These are phyloP conservation scores for Flaveria floridana DNA, from an alignment of 140 eudicot genomes.

Conservation along the genomic window DNA sequence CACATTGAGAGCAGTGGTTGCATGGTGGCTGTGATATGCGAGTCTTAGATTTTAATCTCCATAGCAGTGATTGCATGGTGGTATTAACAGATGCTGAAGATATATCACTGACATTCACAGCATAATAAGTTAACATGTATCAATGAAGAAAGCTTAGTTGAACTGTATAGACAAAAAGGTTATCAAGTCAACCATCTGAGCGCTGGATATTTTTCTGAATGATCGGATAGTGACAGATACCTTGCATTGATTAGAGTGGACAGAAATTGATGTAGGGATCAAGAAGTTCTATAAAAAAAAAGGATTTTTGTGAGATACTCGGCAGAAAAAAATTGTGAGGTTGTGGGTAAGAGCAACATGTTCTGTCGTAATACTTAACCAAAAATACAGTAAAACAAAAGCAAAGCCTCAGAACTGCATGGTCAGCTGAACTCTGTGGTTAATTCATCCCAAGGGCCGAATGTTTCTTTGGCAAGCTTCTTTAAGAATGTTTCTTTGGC, in stretches of 20 bases:
- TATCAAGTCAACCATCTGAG: conserved; percentile 18
- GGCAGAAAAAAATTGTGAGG: not conserved
- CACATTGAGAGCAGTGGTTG: conserved; percentile 11
- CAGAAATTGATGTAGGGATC: conserved; percentile 21
- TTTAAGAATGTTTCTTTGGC: conserved; percentile 19
- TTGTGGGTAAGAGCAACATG: not conserved
- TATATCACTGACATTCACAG: not conserved
- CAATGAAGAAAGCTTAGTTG: not conserved
- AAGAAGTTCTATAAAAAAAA: not conserved
- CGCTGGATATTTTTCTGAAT: conserved; percentile 2
- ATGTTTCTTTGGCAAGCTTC: conserved; percentile 14
- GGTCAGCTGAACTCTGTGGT: conserved; percentile 34
- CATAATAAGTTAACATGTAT: not conserved
- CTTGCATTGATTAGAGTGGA: conserved; percentile 7
- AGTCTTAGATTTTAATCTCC: conserved; percentile 3
- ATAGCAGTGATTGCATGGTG: not conserved
- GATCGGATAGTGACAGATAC: conserved; percentile 23
- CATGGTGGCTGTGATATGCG: conserved; percentile 20
- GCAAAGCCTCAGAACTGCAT: conserved; percentile 3
- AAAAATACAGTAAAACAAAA: conserved; percentile 22
- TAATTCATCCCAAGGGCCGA: conserved; percentile 28
- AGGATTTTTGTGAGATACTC: conserved; percentile 9
- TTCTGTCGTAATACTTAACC: conserved; percentile 9
- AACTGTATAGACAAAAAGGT: conserved; percentile 17
- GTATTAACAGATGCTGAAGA: conserved; percentile 5